A percentile compares a stretch with the other conserved stretches of the same genome.
These are phyloP conservation scores for Mycosphaerella arachidis DNA, from an alignment of 2,329 filamentous ascomycete species.

Conservation along the genomic window DNA sequence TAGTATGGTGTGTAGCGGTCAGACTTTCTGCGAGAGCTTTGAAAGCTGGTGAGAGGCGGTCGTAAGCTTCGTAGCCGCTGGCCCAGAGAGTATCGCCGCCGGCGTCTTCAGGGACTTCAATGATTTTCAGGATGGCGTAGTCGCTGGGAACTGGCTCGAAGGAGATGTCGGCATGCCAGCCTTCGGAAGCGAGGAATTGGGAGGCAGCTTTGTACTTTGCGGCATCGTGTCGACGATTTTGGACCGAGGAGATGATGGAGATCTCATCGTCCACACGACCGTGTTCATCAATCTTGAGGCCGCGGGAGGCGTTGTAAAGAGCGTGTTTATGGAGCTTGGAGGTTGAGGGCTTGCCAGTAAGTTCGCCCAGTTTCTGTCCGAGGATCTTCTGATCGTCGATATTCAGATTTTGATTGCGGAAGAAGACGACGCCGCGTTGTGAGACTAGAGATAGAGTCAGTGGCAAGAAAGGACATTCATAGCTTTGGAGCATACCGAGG, in stretches of 20 bases:
- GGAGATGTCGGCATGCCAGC: constrained; percentile 54
- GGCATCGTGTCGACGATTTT: constrained; percentile 34
- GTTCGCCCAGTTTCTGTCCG: constrained; percentile 55
- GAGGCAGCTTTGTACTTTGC: constrained; percentile 13
- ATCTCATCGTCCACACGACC: constrained; percentile 57
- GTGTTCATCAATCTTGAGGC: constrained; percentile 50
- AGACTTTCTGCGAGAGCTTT: constrained; percentile 56
- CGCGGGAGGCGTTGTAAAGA: constrained; percentile 10
- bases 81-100: constrained; percentile 59
- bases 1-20: constrained; percentile 50
- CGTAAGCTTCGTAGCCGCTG: constrained; percentile 63
- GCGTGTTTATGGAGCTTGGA: constrained; percentile 57
- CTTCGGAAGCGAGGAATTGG: constrained; percentile 6
- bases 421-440: constrained; percentile 65
- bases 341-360: constrained; percentile 54
- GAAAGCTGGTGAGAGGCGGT: constrained; percentile 55
- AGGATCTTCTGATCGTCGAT: constrained; percentile 62
- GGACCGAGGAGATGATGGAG: constrained; percentile 58
- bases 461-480: not conserved
- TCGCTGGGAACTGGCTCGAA: constrained; percentile 62
- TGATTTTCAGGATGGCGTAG: constrained; percentile 58
- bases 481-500: constrained; percentile 47
- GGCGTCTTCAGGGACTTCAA: constrained; percentile 53
- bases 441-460: constrained; percentile 49
- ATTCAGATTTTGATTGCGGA: constrained; percentile 51